Percentiles rank a stretch among this genome's conserved stretches.
phyloP scores from a whole-genome alignment of 805 yeast genomes.

The Teunomyces funiuensis region DNA sequence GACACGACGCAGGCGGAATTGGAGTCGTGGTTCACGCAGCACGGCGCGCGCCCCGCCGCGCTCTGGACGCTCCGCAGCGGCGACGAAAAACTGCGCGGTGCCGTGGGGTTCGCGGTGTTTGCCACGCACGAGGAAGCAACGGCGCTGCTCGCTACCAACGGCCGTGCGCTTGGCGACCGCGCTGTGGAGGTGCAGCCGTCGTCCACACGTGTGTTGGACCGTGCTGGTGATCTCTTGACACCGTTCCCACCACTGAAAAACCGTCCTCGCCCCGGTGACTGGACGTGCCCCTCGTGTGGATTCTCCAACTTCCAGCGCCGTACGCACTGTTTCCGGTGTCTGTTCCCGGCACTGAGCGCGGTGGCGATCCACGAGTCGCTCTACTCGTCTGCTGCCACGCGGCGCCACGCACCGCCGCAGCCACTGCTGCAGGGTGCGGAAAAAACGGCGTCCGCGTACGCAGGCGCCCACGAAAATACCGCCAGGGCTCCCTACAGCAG shows the following conservation, averaged over 20 bases:
- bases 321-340: conserved; percentile 90
- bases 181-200: conserved; percentile 87
- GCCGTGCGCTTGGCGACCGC: conserved; percentile 69
- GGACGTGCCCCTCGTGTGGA: conserved; percentile 98
- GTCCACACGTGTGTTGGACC: conserved; percentile 70
- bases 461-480: conserved; percentile 12
- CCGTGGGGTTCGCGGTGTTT: conserved; percentile 84
- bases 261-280: conserved; percentile 93
- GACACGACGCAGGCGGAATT: conserved; percentile 90
- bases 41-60: conserved; percentile 82
- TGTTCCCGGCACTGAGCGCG: conserved; percentile 79
- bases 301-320: conserved; percentile 92
- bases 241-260: conserved; percentile 85
- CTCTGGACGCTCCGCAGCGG: conserved; percentile 66
- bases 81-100: conserved; percentile 33
- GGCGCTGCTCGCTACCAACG: conserved; percentile 76
- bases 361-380: conserved; percentile 67
- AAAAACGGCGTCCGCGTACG: too few species aligned
- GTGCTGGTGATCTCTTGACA: conserved; percentile 76
- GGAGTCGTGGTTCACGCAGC: conserved; percentile 88
- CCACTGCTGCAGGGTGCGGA: too few species aligned
- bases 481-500: conserved; percentile 22
- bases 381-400: too few species aligned
- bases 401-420: conserved; percentile 11
- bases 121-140: conserved; percentile 83